Conservation (phyloP, 176 grass and related monocot genomes). For the Eragrostis nindensis region DNA sequence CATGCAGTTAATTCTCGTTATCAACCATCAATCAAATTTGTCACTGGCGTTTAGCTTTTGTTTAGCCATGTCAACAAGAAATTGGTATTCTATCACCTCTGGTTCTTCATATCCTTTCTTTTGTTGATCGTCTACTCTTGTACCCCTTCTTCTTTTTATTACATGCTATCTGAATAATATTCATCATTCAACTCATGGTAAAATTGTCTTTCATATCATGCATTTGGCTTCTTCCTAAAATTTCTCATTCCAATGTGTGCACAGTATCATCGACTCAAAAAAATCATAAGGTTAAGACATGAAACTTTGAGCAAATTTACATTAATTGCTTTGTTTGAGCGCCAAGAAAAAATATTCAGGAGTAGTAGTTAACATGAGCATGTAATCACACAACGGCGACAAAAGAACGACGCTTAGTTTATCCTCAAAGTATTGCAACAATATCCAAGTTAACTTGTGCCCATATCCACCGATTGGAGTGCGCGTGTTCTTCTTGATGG, state of each 20-base stretch:
- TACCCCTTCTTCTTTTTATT: background rate
- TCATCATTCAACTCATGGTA: background rate
- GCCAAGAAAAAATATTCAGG: no score
- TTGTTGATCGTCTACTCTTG: background rate
- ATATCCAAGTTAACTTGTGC: constrained; percentile 28
- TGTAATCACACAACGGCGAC: background rate
- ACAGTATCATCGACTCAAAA: no score
- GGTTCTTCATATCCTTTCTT: background rate
- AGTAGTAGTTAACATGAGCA: background rate
- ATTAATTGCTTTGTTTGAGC: no score
- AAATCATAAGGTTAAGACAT: no score
- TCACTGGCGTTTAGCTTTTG: no score
- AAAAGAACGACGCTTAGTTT: constrained; percentile 25
- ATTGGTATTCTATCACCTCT: background rate
- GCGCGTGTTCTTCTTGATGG: constrained; percentile 37
- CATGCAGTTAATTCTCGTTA: no score
- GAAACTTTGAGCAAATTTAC: no score
- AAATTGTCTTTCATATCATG: background rate
- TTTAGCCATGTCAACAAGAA: background rate
- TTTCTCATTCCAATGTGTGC: background rate
- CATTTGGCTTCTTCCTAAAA: background rate
- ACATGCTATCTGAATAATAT: background rate
- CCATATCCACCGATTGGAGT: constrained; percentile 19
- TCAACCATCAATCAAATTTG: no score
- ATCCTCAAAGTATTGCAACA: constrained; percentile 40